Evolutionary conservation across 768 basidiomycete genomes (phyloP), one percentile per base, ranked within the genome.

Genomic region (Erythrobasidium yunnanense): DNA sequence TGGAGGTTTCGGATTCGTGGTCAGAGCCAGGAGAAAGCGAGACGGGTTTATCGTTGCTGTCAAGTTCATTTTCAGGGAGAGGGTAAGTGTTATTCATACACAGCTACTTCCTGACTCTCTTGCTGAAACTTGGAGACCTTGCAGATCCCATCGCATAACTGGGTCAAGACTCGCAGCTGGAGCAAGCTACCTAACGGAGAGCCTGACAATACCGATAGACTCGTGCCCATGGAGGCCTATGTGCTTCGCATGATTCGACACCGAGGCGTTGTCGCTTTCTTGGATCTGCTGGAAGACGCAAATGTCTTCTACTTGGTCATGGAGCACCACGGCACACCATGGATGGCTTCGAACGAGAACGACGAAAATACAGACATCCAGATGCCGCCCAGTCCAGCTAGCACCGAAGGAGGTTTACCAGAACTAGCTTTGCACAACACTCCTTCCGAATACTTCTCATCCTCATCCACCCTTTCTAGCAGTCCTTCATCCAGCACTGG

Each of bases 1-100:
- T 8, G 92, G 92, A 47, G 91, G 91, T 18, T 96, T 91, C 74
- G 91, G 91, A 1, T 95, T 96, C 74, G 92, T 96, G 27, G 87
- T 93, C 82, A 86, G 87, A 1, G 90, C 89, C 8, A 77, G 79
- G 34, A 83, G 88, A 73, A 83, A 82, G 15, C 71, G 69, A 30
- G 80, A 81, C 50, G 80, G 80, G 0, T 75, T 78, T 65, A 87
- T 90, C 74, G 90, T 91, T 57, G 91, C 91, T 0, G 87, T 95
- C 76, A 96, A 96, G 77, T 95, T 96, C 75, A 90, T 96, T 73
- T 83, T 87, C 78, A 91, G 89, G 76, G 81, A 79, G 55, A 81
- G 83, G 68, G 66, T 69, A 17, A 73, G 73, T 68, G 67, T 72
- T 22, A 70, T 71, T 6, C 20, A 62, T 11, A 70, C 71, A 35